Base-by-base conservation (phyloP, 148 eudicot species). In the Oxyria digyna region DNA sequence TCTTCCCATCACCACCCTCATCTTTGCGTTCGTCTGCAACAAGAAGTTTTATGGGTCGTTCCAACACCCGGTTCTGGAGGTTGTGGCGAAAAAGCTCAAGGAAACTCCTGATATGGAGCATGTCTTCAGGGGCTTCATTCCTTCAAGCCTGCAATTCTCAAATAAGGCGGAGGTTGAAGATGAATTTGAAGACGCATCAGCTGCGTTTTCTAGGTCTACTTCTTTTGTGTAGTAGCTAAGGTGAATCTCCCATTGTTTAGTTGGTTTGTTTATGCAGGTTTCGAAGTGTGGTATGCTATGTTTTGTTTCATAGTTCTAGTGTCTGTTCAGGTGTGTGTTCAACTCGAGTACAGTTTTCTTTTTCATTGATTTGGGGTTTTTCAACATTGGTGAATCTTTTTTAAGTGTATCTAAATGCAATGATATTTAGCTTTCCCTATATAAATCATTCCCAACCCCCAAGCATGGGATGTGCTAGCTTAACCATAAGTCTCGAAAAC, bases 11-110 rank as follows among this genome's bases (percentile, higher is more conserved):
- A 15, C 70, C 1, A 74, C 92, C 54, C n/a, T 86, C 24, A 63
- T 93, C 73, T 93, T 85, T 42, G 72, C 72, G 10, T 82, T 74
- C 50, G 74, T 86, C 1, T 89, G 92, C 72, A 62, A 46, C 1
- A 90, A 82, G 71, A 93, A 85, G 63, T 90, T 82, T 73, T 87
- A 86, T 40, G 81, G 82, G 12, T 86, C 80, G 67, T 93, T 93
- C 77, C 72, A 86, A 32, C 69, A 65, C 75, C 73, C 89, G 0
- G 90, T 96, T 20, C 95, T 93, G 69, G 96, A 89, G 68, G 90
- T 86, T 41, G 88, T 82, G 14, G 73, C 78, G 35, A 82, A 24
- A 1, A 87, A 82, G 42, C 32, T 83, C 66, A 87, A 93, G 78
- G 95, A 93, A 57, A 20, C 35, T 4, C 95, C 89, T 0, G 76